A percentile compares a stretch with the other conserved stretches of the same genome.
These are phyloP conservation scores for Rubroboletus pulcherrimus DNA, from an alignment of 768 basidiomycete species.

Conservation along the genomic window DNA sequence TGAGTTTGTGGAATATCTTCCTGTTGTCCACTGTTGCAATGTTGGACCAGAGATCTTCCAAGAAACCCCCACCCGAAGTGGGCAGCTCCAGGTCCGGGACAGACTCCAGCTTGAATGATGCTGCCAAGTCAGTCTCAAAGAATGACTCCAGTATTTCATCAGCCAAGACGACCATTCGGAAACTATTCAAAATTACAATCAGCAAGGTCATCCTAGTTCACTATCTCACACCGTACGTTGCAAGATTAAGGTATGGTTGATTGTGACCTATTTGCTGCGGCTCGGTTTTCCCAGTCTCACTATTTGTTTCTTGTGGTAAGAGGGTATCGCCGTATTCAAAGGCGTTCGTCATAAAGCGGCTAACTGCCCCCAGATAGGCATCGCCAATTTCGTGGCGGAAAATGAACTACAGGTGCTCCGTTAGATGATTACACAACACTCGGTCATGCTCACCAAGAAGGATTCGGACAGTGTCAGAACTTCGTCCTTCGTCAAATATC, in stretches of 20 bases:
- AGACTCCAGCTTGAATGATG: slow-evolving; percentile 78
- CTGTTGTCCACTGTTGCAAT: slow-evolving; percentile 91
- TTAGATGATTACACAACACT: background rate
- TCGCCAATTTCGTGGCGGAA: slow-evolving; percentile 97
- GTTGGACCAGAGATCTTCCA: slow-evolving; percentile 84
- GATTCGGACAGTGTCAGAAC: slow-evolving; percentile 94
- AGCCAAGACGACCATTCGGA: slow-evolving; percentile 98
- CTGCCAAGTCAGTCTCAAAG: slow-evolving; percentile 89
- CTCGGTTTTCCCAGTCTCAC: slow-evolving; percentile 35
- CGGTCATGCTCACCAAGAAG: slow-evolving; percentile 55
- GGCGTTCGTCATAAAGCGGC: slow-evolving; percentile 96
- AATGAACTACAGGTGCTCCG: slow-evolving; percentile 67
- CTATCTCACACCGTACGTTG: slow-evolving; percentile 51
- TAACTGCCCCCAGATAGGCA: slow-evolving; percentile 93
- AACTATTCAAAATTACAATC: slow-evolving; percentile 43
- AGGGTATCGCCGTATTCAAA: slow-evolving; percentile 98
- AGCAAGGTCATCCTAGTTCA: slow-evolving; percentile 4
- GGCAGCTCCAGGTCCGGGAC: slow-evolving; percentile 66
- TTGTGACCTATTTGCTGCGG: slow-evolving; percentile 62
- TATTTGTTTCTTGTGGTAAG: slow-evolving; percentile 44
- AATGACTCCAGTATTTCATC: slow-evolving; percentile 96
- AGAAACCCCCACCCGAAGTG: slow-evolving; percentile 53
- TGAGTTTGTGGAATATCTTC: slow-evolving; percentile 89
- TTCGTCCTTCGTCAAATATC: slow-evolving; percentile 93
- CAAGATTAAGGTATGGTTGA: slow-evolving; percentile 88